A percentile compares a stretch with the other conserved stretches of the same genome.
Evolutionary conservation across 208 protist genomes (phyloP).

Genomic region (Leishmania braziliensis): DNA sequence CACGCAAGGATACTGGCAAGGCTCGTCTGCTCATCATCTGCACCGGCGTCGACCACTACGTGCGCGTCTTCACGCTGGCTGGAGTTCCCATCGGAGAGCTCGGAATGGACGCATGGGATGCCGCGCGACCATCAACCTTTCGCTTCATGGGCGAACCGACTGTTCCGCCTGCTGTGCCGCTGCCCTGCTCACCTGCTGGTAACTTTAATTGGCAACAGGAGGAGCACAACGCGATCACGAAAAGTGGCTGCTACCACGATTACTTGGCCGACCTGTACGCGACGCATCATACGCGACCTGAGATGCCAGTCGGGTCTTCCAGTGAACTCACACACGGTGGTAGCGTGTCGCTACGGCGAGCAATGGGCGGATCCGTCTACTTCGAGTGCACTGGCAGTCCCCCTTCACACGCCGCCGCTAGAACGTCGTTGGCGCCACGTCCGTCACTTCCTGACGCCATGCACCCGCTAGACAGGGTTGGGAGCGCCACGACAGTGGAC

Average conservation of each 20-base stretch:
- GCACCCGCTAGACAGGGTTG: background rate
- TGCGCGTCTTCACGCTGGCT: constrained; percentile 65
- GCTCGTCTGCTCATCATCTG: constrained; percentile 57
- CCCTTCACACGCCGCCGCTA: background rate
- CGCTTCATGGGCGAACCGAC: constrained; percentile 56
- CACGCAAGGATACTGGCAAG: background rate
- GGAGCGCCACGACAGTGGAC: background rate
- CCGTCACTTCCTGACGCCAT: background rate
- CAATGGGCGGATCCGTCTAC: background rate
- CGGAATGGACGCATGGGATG: constrained; percentile 66
- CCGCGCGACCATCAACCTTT: constrained; percentile 44
- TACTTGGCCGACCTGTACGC: constrained; percentile 37
- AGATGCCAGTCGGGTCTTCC: background rate
- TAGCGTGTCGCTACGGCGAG: background rate
- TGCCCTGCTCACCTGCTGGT: constrained; percentile 18
- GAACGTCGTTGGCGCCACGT: background rate
- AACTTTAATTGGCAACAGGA: constrained; percentile 29
- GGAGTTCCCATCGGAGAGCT: constrained; percentile 75
- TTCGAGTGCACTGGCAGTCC: background rate
- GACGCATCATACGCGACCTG: constrained; percentile 10
- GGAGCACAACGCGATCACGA: background rate
- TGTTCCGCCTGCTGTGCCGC: constrained; percentile 15
- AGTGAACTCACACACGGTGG: background rate
- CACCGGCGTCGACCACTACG: constrained; percentile 62
- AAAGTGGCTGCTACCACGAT: constrained; percentile 32